Conservation (phyloP, 495 filamentous ascomycete species). For the Zalerion maritima region DNA sequence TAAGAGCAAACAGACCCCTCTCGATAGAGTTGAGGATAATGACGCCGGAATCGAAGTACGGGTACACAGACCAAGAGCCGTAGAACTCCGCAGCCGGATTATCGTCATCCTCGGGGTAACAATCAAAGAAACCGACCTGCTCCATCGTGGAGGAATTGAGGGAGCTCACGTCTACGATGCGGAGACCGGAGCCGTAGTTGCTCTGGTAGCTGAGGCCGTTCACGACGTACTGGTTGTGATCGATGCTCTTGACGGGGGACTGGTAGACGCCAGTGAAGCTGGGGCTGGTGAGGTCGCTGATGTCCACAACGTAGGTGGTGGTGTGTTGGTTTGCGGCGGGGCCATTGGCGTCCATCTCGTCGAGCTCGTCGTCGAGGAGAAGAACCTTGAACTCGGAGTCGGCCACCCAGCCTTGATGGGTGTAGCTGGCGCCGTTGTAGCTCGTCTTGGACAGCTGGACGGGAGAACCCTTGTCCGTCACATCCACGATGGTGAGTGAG, state of each 20-base stretch:
- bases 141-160: slow-evolving; percentile 36
- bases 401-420: slow-evolving; percentile 47
- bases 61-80: slow-evolving; percentile 44
- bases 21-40: slow-evolving; percentile 47
- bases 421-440: slow-evolving; percentile 43
- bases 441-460: slow-evolving; percentile 38
- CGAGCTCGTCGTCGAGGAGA: slow-evolving; percentile 46
- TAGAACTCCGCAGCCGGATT: slow-evolving; percentile 38
- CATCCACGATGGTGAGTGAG: slow-evolving; percentile 37
- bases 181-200: slow-evolving; percentile 44
- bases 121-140: slow-evolving; percentile 44
- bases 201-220: slow-evolving; percentile 39
- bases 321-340: slow-evolving; percentile 30
- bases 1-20: slow-evolving; percentile 40
- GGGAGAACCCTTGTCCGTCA: slow-evolving; percentile 37
- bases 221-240: slow-evolving; percentile 48
- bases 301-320: slow-evolving; percentile 43
- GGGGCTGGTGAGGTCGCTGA: slow-evolving; percentile 33
- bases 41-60: slow-evolving; percentile 41
- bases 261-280: slow-evolving; percentile 41
- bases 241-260: slow-evolving; percentile 32
- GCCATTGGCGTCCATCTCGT: slow-evolving; percentile 34
- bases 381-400: slow-evolving; percentile 37
- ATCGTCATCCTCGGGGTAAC: slow-evolving; percentile 45
- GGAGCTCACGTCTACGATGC: slow-evolving; percentile 39